Conservation (phyloP, 441 rosid genomes). For the Jatropha podagrica region DNA sequence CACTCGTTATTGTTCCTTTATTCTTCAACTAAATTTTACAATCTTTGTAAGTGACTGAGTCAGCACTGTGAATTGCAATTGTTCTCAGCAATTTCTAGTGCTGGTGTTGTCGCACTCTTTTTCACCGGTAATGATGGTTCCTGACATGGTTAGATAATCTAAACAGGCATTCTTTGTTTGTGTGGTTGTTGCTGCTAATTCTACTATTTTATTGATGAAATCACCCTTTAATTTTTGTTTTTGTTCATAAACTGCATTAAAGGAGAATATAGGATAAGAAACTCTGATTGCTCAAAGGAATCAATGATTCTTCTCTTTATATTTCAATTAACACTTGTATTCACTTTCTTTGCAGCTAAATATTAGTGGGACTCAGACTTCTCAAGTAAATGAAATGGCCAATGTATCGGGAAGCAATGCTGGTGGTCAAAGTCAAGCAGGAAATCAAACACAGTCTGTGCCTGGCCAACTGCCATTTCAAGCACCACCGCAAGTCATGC, state of each 20-base stretch:
- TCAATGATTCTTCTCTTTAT: background rate
- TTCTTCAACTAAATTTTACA: background rate
- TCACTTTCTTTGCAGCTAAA: constrained; percentile 43
- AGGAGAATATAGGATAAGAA: background rate
- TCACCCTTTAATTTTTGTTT: background rate
- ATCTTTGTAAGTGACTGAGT: background rate
- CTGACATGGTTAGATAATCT: background rate
- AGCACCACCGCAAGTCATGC: constrained; percentile 58
- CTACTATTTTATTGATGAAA: background rate
- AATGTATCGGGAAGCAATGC: constrained; percentile 39
- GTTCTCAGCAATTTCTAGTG: background rate
- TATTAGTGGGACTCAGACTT: constrained; percentile 39
- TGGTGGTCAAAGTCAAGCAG: constrained; percentile 51
- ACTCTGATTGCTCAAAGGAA: background rate
- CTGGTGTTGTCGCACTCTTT: background rate
- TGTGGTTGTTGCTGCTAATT: background rate
- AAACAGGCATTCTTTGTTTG: background rate
- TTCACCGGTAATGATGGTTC: background rate
- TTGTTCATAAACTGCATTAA: background rate
- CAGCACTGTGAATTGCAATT: background rate
- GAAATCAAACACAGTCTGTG: constrained; percentile 52
- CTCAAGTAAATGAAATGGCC: constrained; percentile 53
- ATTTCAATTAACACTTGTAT: background rate
- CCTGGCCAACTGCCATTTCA: constrained; percentile 59
- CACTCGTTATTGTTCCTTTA: too few relatives aligned